Conservation (phyloP, 2,329 filamentous ascomycete species). For the Trichophyton schoenleinii region DNA sequence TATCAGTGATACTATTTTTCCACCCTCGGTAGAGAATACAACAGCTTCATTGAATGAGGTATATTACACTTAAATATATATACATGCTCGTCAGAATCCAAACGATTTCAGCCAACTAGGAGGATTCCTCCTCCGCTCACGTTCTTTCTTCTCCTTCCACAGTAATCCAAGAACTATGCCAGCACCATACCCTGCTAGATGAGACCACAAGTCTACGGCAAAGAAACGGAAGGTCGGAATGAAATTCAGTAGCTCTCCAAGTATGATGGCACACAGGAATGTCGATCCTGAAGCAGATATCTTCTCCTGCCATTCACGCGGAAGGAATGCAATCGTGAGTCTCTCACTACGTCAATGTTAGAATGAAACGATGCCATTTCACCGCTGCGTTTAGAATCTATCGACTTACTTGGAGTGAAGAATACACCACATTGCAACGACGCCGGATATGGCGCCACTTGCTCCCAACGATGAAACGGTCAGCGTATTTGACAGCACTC, state of each 20-base stretch:
- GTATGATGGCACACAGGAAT: constrained; percentile 26
- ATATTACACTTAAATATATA: not conserved
- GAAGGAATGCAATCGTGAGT: constrained; percentile 32
- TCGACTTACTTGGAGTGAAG: constrained; percentile 31
- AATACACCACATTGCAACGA: constrained; percentile 39
- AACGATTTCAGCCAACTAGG: not conserved
- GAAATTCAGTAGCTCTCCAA: constrained; percentile 26
- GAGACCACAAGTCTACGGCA: constrained; percentile 31
- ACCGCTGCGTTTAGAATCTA: not conserved
- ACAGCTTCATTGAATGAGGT: too few species aligned
- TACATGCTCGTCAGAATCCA: not conserved
- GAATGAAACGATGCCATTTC: not conserved
- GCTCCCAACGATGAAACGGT: constrained; percentile 39
- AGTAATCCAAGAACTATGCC: constrained; percentile 22
- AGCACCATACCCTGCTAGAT: constrained; percentile 31
- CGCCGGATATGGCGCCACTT: constrained; percentile 39
- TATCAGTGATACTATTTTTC: not conserved
- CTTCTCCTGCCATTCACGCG: constrained; percentile 26
- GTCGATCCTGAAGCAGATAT: constrained; percentile 32
- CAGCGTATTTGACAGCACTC: constrained; percentile 34
- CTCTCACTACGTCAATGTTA: constrained; percentile 22
- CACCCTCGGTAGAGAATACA: not conserved
- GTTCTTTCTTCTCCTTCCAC: constrained; percentile 15
- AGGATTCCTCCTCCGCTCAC: constrained; percentile 12
- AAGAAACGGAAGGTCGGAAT: constrained; percentile 20